A percentile compares a stretch with the other conserved stretches of the same genome.
Conservation (phyloP, 257 asterid genomes). For the Nicotiana otophora region DNA sequence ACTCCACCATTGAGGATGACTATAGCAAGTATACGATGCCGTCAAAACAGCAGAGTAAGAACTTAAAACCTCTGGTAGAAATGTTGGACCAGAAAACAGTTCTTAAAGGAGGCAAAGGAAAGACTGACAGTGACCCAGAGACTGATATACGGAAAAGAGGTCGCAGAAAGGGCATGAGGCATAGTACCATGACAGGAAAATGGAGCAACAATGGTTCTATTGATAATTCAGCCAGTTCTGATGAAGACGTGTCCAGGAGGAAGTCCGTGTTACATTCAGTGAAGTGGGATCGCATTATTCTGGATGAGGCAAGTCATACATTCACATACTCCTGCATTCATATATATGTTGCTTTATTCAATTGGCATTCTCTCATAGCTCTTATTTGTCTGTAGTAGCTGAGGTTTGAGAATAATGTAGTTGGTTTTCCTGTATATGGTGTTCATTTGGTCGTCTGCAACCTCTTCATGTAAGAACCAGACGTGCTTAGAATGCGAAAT, state of each 20-base stretch:
- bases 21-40: no score
- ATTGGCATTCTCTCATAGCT: background rate
- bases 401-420: background rate
- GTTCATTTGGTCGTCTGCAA: no score
- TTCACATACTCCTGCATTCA: background rate
- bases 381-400: background rate
- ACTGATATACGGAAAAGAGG: no score
- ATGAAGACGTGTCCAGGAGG: conserved; percentile 15
- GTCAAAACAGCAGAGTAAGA: no score
- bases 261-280: conserved; percentile 62
- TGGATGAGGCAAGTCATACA: conserved; percentile 65
- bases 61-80: background rate
- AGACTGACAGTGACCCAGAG: no score
- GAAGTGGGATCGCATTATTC: conserved; percentile 75
- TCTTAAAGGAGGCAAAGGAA: background rate
- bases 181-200: conserved; percentile 11
- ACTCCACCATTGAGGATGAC: no score
- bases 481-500: background rate
- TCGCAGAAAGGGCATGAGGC: no score
- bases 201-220: conserved; percentile 19
- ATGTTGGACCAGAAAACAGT: conserved; percentile 20
- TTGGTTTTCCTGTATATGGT: background rate
- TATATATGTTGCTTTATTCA: background rate
- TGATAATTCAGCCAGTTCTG: conserved; percentile 18
- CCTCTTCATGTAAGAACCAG: no score